Base-by-base conservation (phyloP, 2,329 filamentous ascomycete species). In the Microcyclosporella mali region DNA sequence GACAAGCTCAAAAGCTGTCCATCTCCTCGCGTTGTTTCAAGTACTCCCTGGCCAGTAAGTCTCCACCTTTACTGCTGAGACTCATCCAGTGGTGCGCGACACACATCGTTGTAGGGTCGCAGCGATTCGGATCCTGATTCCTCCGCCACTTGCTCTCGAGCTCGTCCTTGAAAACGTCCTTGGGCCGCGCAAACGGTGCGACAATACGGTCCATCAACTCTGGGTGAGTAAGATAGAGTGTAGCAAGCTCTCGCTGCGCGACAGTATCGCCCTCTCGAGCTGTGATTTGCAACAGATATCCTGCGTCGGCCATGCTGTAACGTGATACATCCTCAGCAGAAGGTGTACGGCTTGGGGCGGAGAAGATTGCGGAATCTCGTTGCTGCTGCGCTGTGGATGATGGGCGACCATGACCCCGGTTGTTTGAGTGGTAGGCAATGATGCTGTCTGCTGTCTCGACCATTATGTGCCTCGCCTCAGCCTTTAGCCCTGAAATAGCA, bases 31-130 rank as follows among this genome's bases (percentile, higher is more conserved):
- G 67, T 67, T 94, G 86, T 51, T 82, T 77, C 64, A 95, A 69
- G 66, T 90, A 89, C 62, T 83, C 84, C 61, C 80, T 82, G 15
- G 90, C 90, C 54, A 94, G 71, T 59, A 84, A 78, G 62, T 97
- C 90, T 1, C 88, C 88, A n/a, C 88, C 88, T 41, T 78, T 77
- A 56, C 87, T 85, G 29, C 86, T 88, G 52, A 86, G 74, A 68
- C 90, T 87, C 88, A 97, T 95, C 89, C 90, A 97, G 70, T 97
- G 90, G 66, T 94, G 82, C 8, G 90, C 90, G 44, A 95, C 79
- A 58, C 89, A 95, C 85, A 97, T 92, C 32, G 88, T 81, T 41
- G 84, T 84, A 2, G 87, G 86, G 62, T 95, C 88, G 46, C 82
- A 88, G 53, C 87, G 74, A 41, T 71, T 66, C 12, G 75, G 72